phyloP scores from a whole-genome alignment of 2,329 filamentous ascomycete genomes.

The Penicillium olsonii region DNA sequence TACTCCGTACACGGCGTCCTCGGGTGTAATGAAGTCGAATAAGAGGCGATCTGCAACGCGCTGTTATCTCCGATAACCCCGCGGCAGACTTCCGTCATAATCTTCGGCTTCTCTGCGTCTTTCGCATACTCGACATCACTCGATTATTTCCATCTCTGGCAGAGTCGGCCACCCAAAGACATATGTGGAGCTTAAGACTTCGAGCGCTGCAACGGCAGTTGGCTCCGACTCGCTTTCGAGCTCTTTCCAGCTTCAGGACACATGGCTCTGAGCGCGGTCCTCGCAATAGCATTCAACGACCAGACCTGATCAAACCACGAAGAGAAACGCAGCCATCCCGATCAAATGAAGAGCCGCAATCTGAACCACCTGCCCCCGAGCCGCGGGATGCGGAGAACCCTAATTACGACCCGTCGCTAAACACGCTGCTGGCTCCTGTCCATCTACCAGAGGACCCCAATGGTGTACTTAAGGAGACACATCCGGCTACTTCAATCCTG shows the following conservation, averaged over 20 bases:
- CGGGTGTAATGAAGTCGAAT: not conserved
- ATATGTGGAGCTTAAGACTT: conserved; percentile 35
- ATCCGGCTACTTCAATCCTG: conserved; percentile 60
- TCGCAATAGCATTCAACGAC: conserved; percentile 31
- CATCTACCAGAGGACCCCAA: conserved; percentile 63
- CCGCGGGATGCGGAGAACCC: conserved; percentile 42
- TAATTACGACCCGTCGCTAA: conserved; percentile 43
- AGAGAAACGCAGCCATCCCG: conserved; percentile 8
- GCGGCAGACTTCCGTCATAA: not conserved
- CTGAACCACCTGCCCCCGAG: conserved; percentile 13
- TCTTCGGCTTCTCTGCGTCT: not conserved
- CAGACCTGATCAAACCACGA: conserved; percentile 20
- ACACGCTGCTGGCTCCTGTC: conserved; percentile 60
- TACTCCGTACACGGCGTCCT: no score
- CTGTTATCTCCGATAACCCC: not conserved
- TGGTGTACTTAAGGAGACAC: conserved; percentile 58
- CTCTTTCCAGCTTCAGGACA: conserved; percentile 30
- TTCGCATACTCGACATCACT: not conserved
- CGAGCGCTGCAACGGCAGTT: conserved; percentile 22
- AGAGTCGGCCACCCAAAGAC: not conserved
- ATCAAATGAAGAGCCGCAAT: not conserved
- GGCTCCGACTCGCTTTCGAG: conserved; percentile 23
- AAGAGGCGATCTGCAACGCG: not conserved
- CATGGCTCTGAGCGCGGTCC: conserved; percentile 30
- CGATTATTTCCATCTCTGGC: not conserved